Base-by-base conservation (phyloP, 371 early-diverging fungal species). In the Apophysomyces ossiformis region DNA sequence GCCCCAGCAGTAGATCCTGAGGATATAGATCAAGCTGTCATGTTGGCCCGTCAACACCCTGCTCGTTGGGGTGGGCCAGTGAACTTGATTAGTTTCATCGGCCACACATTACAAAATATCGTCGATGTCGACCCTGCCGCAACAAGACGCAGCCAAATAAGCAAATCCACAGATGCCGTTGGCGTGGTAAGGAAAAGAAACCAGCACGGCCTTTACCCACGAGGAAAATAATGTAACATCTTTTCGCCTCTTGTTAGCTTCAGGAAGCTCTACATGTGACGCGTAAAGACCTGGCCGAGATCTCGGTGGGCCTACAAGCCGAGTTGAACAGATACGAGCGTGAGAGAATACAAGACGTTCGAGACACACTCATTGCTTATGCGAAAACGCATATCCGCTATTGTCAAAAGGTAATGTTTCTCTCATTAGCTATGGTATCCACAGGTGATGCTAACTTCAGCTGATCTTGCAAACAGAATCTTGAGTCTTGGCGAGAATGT, bases 121-220 rank as follows among this genome's bases (percentile, higher is more conserved):
- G 92, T 95, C 69, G 97, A 96, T 79, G 93, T 93, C 7, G 96
- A 97, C 69, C 96, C 96, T 0, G 94, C 93, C 59, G 87, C 89
- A 9, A 90, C 94, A 36, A 87, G 96, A 21, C 90, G 94, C 47
- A 88, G 88, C 71, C 90, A 90, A 66, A 93, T 97, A 54, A 90
- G 91, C 12, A 91, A 87, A 64, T 90, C 94, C 5, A 85, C 88
- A 12, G 96, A 96, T 66, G 83, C 81, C 11, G 93, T 96, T 58
- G 78, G 66, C 9, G 76, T 81, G 69, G 82, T 85, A 70, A 57
- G 63, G 38, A 37, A 11, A 11, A 15, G 57, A 45, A 13, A 6
- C n/a, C 0, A n/a, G 13, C 46, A 45, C 16, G 46, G 7, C 32
- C 32, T 26, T 26, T 26, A 2, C 32, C 32, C 32, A 26, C 2